Evolutionary conservation across 768 basidiomycete species (phyloP).

Genomic region (Auriscalpium vulgare): DNA sequence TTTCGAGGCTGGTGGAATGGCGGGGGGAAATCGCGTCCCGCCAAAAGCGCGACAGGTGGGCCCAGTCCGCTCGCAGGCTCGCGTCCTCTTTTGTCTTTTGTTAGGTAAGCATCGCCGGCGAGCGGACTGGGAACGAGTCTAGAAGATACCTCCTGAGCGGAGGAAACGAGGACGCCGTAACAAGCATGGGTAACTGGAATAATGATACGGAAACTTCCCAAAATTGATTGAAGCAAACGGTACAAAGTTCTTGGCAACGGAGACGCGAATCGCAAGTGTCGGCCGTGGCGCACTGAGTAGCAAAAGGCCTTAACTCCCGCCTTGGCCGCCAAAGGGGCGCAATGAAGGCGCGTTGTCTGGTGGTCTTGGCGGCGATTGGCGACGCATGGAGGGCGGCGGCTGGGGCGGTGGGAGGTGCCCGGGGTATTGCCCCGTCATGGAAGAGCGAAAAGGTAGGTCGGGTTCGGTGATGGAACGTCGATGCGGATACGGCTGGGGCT

Average conservation of each 20-base stretch:
- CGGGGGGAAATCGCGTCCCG: too few species aligned
- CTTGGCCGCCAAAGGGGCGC: not conserved
- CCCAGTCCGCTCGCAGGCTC: too few species aligned
- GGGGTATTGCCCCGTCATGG: conserved; percentile 39
- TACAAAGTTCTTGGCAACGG: conserved; percentile 2
- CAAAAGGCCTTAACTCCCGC: not conserved
- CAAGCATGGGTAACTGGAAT: conserved; percentile 11
- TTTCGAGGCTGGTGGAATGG: too few species aligned
- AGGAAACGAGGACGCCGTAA: conserved; percentile 7
- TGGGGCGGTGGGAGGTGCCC: conserved; percentile 33
- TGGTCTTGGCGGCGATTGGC: conserved; percentile 13
- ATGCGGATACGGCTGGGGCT: conserved; percentile 40
- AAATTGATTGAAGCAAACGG: conserved; percentile 3
- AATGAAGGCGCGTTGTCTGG: conserved; percentile 6
- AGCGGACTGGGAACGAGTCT: too few species aligned
- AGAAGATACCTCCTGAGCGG: not conserved
- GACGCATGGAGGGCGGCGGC: conserved; percentile 32
- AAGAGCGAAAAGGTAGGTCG: conserved; percentile 30
- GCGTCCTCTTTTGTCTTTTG: too few species aligned
- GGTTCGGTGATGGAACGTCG: conserved; percentile 53
- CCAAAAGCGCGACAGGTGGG: too few species aligned
- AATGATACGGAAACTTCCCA: conserved; percentile 14
- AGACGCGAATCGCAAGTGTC: not conserved
- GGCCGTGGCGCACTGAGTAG: not conserved
- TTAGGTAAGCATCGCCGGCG: too few species aligned